Evolutionary conservation across 2,329 filamentous ascomycete species (phyloP).

Genomic region (Acephala macrosclerotiorum): DNA sequence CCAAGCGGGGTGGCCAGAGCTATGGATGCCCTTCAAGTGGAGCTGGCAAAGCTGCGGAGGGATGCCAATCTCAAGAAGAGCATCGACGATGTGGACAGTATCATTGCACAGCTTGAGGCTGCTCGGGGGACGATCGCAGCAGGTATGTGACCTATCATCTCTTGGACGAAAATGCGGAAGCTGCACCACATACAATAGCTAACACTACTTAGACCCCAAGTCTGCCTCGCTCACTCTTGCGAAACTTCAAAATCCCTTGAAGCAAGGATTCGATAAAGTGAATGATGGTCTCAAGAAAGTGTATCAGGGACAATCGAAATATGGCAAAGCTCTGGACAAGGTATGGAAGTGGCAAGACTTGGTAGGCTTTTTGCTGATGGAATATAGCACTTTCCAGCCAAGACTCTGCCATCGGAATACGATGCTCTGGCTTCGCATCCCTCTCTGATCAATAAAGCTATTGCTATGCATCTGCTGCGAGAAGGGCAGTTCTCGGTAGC

Average conservation of each 20-base stretch:
- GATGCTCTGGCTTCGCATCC: slow-evolving; percentile 81
- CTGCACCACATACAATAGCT: slow-evolving; percentile 9
- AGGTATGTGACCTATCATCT: slow-evolving; percentile 54
- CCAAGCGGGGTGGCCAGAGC: slow-evolving; percentile 34
- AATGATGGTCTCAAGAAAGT: slow-evolving; percentile 85
- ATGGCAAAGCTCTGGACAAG: slow-evolving; percentile 85
- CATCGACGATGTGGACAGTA: slow-evolving; percentile 79
- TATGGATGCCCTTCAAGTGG: slow-evolving; percentile 44
- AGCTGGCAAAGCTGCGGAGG: slow-evolving; percentile 42
- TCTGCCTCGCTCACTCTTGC: slow-evolving; percentile 78
- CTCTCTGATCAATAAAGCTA: slow-evolving; percentile 85
- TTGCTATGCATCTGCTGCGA: slow-evolving; percentile 94
- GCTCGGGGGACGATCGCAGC: slow-evolving; percentile 77
- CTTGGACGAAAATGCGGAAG: neutral
- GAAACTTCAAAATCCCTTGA: slow-evolving; percentile 86
- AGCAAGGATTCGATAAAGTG: slow-evolving; percentile 79
- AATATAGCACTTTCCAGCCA: slow-evolving; percentile 47
- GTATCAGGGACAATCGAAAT: slow-evolving; percentile 81
- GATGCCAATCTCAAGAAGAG: slow-evolving; percentile 44
- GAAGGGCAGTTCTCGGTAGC: slow-evolving; percentile 94
- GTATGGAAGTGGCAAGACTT: slow-evolving; percentile 50
- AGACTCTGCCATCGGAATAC: slow-evolving; percentile 77
- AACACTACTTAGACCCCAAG: slow-evolving; percentile 63
- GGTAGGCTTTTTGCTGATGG: slow-evolving; percentile 17
- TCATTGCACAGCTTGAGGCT: slow-evolving; percentile 77